Percentiles rank a stretch among this genome's conserved stretches.
Evolutionary conservation across 257 asterid species (phyloP).

Genomic region (Forsythia suspensa): DNA sequence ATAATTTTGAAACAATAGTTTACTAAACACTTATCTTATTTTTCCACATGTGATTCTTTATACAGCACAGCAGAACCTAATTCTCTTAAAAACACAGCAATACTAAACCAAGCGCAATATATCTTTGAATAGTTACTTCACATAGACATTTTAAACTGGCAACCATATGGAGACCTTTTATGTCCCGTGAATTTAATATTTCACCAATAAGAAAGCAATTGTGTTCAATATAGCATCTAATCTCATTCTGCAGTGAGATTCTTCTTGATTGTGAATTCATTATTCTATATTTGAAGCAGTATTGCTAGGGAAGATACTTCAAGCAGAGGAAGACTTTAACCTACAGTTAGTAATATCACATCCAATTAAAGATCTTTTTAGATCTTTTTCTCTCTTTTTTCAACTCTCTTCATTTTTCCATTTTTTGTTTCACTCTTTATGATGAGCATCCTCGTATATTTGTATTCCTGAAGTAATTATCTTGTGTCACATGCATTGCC

Average conservation of each 20-base stretch:
- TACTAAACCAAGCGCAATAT: too few relatives aligned
- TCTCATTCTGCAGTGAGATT: neutral
- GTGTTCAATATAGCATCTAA: neutral
- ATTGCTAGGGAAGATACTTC: conserved; percentile 8
- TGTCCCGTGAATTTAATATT: neutral
- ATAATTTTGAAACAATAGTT: too few relatives aligned
- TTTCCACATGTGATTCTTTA: too few relatives aligned
- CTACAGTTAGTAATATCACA: neutral
- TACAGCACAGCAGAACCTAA: too few relatives aligned
- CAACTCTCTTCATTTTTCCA: neutral
- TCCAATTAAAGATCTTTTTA: neutral
- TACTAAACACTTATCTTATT: too few relatives aligned
- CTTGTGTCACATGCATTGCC: neutral
- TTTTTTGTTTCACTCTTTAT: neutral
- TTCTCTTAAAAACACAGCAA: too few relatives aligned
- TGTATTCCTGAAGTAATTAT: neutral
- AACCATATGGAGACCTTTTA: neutral
- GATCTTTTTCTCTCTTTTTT: neutral
- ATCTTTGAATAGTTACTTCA: neutral
- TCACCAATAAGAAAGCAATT: neutral
- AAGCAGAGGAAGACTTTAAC: conserved; percentile 9
- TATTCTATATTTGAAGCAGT: conserved; percentile 4
- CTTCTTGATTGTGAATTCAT: neutral
- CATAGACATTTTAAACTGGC: neutral
- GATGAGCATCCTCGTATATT: neutral